phyloP scores from a whole-genome alignment of 148 eudicot genomes.

The Heliamphora exappendiculata region DNA sequence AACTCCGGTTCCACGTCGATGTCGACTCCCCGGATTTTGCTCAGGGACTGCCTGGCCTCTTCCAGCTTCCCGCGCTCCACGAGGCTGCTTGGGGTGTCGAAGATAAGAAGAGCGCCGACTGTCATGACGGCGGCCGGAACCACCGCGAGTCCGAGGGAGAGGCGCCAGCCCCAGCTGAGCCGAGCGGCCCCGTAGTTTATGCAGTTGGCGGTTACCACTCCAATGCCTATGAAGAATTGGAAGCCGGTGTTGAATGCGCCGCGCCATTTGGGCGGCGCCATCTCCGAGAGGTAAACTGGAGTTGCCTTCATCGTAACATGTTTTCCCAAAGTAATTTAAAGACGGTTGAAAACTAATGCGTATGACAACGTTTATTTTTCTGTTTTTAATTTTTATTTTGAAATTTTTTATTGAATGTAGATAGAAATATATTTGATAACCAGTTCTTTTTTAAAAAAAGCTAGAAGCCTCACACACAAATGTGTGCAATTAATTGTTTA shows the following conservation, averaged over 20 bases:
- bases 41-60: slow-evolving; percentile 23
- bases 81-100: slow-evolving; percentile 47
- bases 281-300: slow-evolving; percentile 36
- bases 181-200: slow-evolving; percentile 25
- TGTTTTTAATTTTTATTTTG: background rate
- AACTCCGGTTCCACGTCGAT: slow-evolving; percentile 29
- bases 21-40: slow-evolving; percentile 23
- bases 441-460: too few species aligned
- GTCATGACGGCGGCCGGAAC: slow-evolving; percentile 38
- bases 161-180: slow-evolving; percentile 36
- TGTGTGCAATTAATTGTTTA: background rate
- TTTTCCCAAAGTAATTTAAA: background rate
- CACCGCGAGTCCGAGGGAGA: slow-evolving; percentile 36
- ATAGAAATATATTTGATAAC: too few species aligned
- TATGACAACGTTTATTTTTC: background rate
- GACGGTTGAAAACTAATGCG: background rate
- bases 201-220: slow-evolving; percentile 25
- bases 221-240: slow-evolving; percentile 39
- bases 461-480: too few species aligned
- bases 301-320: slow-evolving; percentile 29
- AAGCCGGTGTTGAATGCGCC: slow-evolving; percentile 44
- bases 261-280: slow-evolving; percentile 42
- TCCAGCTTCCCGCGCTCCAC: slow-evolving; percentile 35
- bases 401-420: too few species aligned
- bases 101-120: slow-evolving; percentile 26